Evolutionary conservation across 306 rosid genomes (phyloP).

Genomic region (Potentilla sterilis): DNA sequence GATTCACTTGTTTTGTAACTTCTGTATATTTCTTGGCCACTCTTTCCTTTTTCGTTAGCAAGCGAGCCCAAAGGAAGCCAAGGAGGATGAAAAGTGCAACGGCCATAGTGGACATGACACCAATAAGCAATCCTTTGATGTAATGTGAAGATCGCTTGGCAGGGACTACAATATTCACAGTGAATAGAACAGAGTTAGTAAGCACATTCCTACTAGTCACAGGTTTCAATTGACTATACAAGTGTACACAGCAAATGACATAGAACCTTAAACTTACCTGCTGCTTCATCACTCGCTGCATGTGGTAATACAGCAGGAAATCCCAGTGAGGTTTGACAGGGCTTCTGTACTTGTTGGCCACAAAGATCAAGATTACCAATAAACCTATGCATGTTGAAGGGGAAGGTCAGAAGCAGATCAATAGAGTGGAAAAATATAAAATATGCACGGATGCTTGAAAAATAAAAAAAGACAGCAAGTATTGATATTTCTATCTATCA

Average conservation of each 20-base stretch:
- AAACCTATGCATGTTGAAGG: constrained; percentile 49
- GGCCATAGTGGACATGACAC: constrained; percentile 58
- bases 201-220: not conserved
- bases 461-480: not conserved
- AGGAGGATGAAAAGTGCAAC: constrained; percentile 54
- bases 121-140: constrained; percentile 69
- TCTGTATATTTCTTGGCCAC: constrained; percentile 60
- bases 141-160: constrained; percentile 65
- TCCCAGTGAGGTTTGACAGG: constrained; percentile 85
- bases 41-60: constrained; percentile 72
- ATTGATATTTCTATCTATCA: not conserved
- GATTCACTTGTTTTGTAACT: constrained; percentile 72
- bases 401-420: not conserved
- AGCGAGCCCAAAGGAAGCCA: constrained; percentile 67
- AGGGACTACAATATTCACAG: constrained; percentile 61
- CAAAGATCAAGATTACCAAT: constrained; percentile 84
- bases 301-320: constrained; percentile 93
- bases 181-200: constrained; percentile 8
- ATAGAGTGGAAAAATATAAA: not conserved
- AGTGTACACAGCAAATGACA: not conserved
- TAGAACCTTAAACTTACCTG: constrained; percentile 52
- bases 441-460: not conserved
- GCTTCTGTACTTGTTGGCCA: constrained; percentile 84
- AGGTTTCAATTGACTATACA: not conserved
- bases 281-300: constrained; percentile 79